phyloP scores from a whole-genome alignment of 441 rosid genomes.

The Heliophila coronopifolia region DNA sequence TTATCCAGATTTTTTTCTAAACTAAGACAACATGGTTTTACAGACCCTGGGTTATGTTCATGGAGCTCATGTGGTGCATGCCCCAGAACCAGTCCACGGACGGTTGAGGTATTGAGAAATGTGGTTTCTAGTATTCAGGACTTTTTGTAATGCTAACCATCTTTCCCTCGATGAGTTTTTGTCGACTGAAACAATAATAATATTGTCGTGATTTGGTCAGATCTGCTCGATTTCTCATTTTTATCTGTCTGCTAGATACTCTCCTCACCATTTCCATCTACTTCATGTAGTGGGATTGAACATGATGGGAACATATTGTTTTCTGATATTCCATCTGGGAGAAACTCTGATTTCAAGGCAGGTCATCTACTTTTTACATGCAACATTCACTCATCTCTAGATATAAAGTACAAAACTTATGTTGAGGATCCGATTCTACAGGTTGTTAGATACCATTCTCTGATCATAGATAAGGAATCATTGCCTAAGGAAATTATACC shows the following conservation, averaged over 20 bases:
- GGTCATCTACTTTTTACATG: conserved; percentile 19
- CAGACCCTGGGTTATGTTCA: conserved; percentile 93
- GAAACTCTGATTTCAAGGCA: conserved; percentile 82
- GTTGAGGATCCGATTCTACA: conserved; percentile 28
- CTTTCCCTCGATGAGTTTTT: not conserved
- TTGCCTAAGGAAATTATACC: conserved; percentile 80
- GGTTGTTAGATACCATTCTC: conserved; percentile 97
- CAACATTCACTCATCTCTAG: conserved; percentile 8
- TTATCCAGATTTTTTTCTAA: not conserved
- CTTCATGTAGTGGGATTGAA: conserved; percentile 64
- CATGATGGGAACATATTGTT: conserved; percentile 72
- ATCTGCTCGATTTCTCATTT: not conserved
- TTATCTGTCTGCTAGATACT: not conserved
- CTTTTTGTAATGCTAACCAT: not conserved
- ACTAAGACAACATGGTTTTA: conserved; percentile 19
- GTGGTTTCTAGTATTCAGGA: conserved; percentile 7
- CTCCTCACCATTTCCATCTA: conserved; percentile 17
- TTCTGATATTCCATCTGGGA: conserved; percentile 71
- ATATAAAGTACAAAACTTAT: conserved; percentile 13
- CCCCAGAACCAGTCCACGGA: conserved; percentile 91
- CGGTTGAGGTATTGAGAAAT: conserved; percentile 65
- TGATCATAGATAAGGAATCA: conserved; percentile 65
- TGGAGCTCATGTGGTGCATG: conserved; percentile 84
- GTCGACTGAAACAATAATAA: not conserved
- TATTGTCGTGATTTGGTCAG: not conserved